Conservation (phyloP, 805 yeast genomes). For the Starmerella sirachaensis region DNA sequence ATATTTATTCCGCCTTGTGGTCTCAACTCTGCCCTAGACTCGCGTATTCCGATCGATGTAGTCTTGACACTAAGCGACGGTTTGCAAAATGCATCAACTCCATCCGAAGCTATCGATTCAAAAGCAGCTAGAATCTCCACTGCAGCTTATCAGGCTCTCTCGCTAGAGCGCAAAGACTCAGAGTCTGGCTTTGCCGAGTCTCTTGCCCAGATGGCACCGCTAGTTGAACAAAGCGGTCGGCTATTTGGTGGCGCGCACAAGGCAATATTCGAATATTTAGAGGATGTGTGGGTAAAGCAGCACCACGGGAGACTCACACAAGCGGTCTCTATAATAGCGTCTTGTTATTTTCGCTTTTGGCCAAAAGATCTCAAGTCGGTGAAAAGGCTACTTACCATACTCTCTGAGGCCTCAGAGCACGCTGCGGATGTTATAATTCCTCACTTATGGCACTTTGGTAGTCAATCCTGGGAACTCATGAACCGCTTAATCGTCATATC, state of each 20-base stretch:
- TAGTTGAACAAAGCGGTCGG: conserved; percentile 12
- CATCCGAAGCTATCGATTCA: conserved; percentile 10
- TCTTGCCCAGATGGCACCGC: conserved; percentile 12
- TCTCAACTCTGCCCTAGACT: conserved; percentile 1
- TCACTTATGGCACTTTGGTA: conserved; percentile 16
- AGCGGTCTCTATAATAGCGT: conserved; percentile 6
- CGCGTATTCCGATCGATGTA: conserved; percentile 5
- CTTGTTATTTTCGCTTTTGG: conserved; percentile 15
- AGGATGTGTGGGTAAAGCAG: conserved; percentile 4
- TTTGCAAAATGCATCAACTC: too few relatives aligned
- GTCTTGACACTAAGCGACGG: neutral
- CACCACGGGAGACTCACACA: conserved; percentile 4
- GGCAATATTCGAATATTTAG: conserved; percentile 12
- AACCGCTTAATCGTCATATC: neutral
- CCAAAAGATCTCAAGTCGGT: neutral
- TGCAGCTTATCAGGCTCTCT: conserved; percentile 2
- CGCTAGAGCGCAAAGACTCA: neutral
- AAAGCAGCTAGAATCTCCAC: conserved; percentile 2
- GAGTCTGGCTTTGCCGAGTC: conserved; percentile 11
- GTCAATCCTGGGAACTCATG: conserved; percentile 8
- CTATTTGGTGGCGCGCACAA: conserved; percentile 8
- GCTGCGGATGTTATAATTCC: conserved; percentile 10
- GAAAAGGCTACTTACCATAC: conserved; percentile 8
- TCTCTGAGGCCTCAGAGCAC: conserved; percentile 2
- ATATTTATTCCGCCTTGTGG: conserved; percentile 17